Conservation (phyloP, 495 filamentous ascomycete genomes). For the Trichoderma reesei region DNA sequence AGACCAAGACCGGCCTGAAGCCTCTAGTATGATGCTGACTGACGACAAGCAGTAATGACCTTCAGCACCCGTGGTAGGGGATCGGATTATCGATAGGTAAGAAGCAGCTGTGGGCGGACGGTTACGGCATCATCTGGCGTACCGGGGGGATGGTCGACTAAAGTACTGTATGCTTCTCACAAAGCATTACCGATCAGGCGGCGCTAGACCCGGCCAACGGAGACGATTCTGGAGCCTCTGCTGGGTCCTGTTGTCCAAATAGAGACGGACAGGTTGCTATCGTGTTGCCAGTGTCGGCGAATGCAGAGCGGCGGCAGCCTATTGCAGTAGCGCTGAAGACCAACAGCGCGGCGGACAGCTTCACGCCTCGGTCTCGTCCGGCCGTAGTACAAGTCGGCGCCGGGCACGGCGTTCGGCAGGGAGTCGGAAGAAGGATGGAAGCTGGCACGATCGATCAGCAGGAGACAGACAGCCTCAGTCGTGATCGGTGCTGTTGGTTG, state of each 20-base stretch:
- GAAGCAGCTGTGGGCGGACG: neutral
- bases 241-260: neutral
- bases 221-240: neutral
- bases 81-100: neutral
- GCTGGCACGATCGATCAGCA: too few species aligned
- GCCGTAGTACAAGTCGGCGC: too few species aligned
- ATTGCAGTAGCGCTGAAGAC: neutral
- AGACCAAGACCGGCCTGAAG: neutral
- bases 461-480: too few species aligned
- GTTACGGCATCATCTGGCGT: neutral
- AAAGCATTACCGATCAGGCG: neutral
- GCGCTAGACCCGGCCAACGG: slow-evolving; percentile 4
- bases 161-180: neutral
- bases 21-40: neutral
- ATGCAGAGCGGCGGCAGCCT: neutral
- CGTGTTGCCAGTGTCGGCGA: neutral
- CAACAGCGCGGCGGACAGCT: neutral
- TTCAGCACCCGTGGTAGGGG: neutral
- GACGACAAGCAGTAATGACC: neutral
- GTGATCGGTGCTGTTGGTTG: neutral
- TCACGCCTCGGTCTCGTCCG: neutral
- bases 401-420: too few species aligned
- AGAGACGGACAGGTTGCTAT: neutral
- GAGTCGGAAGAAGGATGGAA: too few species aligned
- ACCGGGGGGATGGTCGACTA: slow-evolving; percentile 3